Conservation (phyloP, 495 filamentous ascomycete species). For the Peziza echinospora region DNA sequence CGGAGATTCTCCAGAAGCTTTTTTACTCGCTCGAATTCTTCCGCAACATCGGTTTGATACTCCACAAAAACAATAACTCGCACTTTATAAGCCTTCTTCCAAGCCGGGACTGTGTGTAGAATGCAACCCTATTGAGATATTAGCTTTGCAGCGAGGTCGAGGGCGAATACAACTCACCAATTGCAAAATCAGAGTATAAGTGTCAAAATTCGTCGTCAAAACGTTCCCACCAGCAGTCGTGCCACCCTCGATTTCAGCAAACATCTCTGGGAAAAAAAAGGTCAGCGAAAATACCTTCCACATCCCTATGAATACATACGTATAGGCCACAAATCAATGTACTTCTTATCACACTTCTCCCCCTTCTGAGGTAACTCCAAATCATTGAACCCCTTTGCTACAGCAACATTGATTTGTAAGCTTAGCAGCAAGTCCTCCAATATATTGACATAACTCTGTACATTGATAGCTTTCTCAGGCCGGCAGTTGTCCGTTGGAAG, state of each 20-base stretch:
- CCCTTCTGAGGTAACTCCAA: conserved; percentile 40
- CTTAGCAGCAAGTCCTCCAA: conserved; percentile 61
- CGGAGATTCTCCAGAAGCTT: conserved; percentile 58
- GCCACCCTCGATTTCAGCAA: conserved; percentile 48
- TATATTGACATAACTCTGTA: conserved; percentile 55
- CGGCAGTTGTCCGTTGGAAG: conserved; percentile 41
- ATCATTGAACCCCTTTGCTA: conserved; percentile 62
- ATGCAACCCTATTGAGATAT: conserved; percentile 44
- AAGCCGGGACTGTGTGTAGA: conserved; percentile 57
- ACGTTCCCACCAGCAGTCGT: too few relatives aligned
- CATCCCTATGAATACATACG: conserved; percentile 39
- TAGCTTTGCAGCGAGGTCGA: too few relatives aligned
- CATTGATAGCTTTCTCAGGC: conserved; percentile 39
- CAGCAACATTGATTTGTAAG: conserved; percentile 63
- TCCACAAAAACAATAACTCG: conserved; percentile 74
- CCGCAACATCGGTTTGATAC: conserved; percentile 64
- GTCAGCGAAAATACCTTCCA: too few relatives aligned
- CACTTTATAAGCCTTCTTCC: conserved; percentile 54
- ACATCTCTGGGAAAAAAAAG: conserved; percentile 29
- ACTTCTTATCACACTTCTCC: conserved; percentile 43
- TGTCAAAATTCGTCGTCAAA: conserved; percentile 78
- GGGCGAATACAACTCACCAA: conserved; percentile 25
- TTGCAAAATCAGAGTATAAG: conserved; percentile 72
- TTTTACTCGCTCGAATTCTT: conserved; percentile 52
- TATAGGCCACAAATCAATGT: conserved; percentile 77